Evolutionary conservation across 495 filamentous ascomycete species (phyloP), one percentile per base, ranked within the genome.

Genomic region (Friedmanniomyces endolithicus): DNA sequence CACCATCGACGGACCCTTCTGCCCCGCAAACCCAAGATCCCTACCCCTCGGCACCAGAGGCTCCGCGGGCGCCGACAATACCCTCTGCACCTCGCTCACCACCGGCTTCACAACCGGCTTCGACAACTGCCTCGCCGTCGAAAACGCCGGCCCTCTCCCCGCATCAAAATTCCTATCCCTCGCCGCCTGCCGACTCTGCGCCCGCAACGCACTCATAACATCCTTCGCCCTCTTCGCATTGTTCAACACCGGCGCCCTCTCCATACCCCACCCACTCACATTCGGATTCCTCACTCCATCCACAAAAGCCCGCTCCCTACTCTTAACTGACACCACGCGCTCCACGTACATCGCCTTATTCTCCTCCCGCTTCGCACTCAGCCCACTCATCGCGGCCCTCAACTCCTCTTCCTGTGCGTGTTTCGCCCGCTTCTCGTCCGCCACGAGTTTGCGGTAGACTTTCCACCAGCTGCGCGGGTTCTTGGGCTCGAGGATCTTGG

Each of bases 381-480:
- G 16, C 23, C 52, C 58, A 25, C 33, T 53, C 52, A 68, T 48
- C 14, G 45, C 50, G 16, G 57, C 63, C 14, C 53, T 41, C 51
- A 64, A 50, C 34, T 49, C 40, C 25, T 52, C 33, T 17, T 61
- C 54, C 53, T 67, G 61, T 27, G 29, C 31, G 31, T 68, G 60
- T 7, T 57, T 53, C 12, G 60, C 56, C 14, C 33, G 52, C 50
- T 63, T 48, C 22, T 61, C 43, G 4, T 52, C 46, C 25, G 48
- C 6, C 11, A 61, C 17, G 47, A 69, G 39, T 37, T 63, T 65
- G 1, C 46, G 20, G 65, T 89, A 88, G 11, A 85, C 65, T 37
- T 82, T 76, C 53, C 79, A 78, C 83, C 83, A 87, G 39, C 74
- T 75, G 12, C 71, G 67, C 0, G 78, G 71, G 50, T 81, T 68